Evolutionary conservation across 129 eudicot genomes (phyloP), one percentile per base, ranked within the genome.

Genomic region (Escallonia rubra): DNA sequence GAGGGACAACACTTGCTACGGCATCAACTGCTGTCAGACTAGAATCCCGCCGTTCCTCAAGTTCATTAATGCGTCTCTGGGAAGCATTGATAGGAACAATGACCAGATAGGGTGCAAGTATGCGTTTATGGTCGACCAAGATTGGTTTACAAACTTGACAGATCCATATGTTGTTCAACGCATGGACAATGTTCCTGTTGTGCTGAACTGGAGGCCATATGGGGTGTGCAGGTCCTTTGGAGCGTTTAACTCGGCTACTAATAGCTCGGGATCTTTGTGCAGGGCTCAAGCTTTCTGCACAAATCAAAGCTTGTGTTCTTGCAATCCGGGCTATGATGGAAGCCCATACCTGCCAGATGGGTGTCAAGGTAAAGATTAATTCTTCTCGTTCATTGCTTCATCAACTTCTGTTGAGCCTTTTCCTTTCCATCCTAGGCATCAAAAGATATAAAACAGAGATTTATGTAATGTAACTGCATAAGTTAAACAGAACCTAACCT

Each of bases 1-100:
- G 6, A 8, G 5, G 4, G 48, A 66, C 4, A 66, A 51, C 51
- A 54, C 41, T 40, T 66, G 78, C 55, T 74, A 66, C 16, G 78
- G 78, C 9, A 59, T 74, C 56, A 23, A 47, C 67, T 74, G 79
- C 49, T 74, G 79, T 62, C 79, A 74, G 68, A 74, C 79, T 0
- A 74, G 64, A 41, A 74, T 74, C 14, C 79, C 79, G 2, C 63
- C 79, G n/a, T 74, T 49, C 6, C 65, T 74, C 15, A 74, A 74
- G 73, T 74, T 60, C 14, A 74, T 74, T 51, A 67, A 74, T n/a
- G 73, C 79, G 8, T 56, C 79, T 61, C 12, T 74, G 41, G 23
- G 73, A 23, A 66, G 68, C 63, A 52, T 74, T 41, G 68, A 66
- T 43, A 4, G 68, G 12, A 67, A 65, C 12, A 55, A 55, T 56